These are phyloP conservation scores for Leccinum longicurvipes DNA, from an alignment of 768 basidiomycete species.

Conservation along the genomic window DNA sequence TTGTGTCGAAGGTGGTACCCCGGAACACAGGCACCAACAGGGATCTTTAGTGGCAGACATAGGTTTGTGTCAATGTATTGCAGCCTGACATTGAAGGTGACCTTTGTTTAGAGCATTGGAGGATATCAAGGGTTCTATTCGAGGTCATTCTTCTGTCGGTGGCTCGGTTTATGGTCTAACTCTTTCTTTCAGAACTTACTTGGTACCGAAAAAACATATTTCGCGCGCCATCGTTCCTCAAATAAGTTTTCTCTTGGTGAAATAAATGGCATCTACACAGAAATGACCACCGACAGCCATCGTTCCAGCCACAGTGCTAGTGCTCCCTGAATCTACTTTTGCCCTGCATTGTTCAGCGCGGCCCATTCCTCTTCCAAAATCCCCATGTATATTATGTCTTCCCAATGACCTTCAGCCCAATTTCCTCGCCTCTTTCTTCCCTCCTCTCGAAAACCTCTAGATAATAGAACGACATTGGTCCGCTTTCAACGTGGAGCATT, in stretches of 20 bases:
- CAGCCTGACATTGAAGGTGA: background rate
- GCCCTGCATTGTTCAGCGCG: background rate
- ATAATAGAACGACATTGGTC: background rate
- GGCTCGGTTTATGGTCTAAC: conserved; percentile 1
- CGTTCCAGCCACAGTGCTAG: background rate
- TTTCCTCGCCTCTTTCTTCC: conserved; percentile 18
- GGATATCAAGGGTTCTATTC: conserved; percentile 76
- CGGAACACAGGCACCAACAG: conserved; percentile 17
- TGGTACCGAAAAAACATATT: conserved; percentile 83
- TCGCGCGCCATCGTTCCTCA: conserved; percentile 25
- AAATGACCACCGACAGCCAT: background rate
- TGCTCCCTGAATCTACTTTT: background rate
- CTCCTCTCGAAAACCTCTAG: conserved; percentile 34
- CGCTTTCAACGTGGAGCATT: background rate
- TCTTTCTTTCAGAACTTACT: conserved; percentile 52
- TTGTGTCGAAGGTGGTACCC: conserved; percentile 73
- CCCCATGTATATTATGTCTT: conserved; percentile 33
- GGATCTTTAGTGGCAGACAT: conserved; percentile 45
- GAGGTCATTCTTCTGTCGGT: conserved; percentile 41
- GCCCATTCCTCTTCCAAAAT: conserved; percentile 33
- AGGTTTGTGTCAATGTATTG: conserved; percentile 41
- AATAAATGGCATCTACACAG: background rate
- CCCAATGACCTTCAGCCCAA: conserved; percentile 24
- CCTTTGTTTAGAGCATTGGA: conserved; percentile 61
- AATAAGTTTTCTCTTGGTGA: background rate